Conservation (phyloP, 495 filamentous ascomycete genomes). For the Glonium stellatum region DNA sequence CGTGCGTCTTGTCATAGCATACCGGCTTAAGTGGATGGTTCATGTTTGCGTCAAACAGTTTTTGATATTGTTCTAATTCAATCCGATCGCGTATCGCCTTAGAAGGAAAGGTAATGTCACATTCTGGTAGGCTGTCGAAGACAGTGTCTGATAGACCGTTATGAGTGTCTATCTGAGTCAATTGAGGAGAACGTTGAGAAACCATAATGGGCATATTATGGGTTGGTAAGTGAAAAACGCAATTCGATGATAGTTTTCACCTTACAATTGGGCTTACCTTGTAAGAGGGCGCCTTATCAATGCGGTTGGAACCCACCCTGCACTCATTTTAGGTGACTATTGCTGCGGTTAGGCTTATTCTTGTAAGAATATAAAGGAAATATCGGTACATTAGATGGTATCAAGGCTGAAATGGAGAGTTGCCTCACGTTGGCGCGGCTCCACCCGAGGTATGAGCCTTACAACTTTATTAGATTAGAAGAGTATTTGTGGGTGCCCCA, state of each 20-base stretch:
- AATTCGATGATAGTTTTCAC: background rate
- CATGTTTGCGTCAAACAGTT: constrained; percentile 7
- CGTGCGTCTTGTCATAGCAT: constrained; percentile 14
- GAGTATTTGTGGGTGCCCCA: background rate
- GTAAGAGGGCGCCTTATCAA: background rate
- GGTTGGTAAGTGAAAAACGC: background rate
- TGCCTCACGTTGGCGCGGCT: background rate
- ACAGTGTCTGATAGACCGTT: background rate
- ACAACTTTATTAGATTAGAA: background rate
- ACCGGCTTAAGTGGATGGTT: constrained; percentile 8
- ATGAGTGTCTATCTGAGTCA: background rate
- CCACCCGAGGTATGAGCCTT: background rate
- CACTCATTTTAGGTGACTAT: too few relatives aligned
- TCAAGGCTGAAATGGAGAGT: background rate
- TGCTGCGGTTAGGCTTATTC: too few relatives aligned
- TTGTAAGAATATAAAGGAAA: too few relatives aligned
- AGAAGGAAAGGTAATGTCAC: background rate
- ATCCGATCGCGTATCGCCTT: background rate
- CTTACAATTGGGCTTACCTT: background rate
- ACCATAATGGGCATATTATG: background rate
- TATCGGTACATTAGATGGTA: too few relatives aligned
- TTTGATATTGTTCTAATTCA: constrained; percentile 2
- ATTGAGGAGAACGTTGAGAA: background rate
- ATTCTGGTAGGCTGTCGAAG: background rate
- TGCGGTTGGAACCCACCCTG: too few relatives aligned